Evolutionary conservation across 129 eudicot species (phyloP).

Genomic region (Flaveria robusta): DNA sequence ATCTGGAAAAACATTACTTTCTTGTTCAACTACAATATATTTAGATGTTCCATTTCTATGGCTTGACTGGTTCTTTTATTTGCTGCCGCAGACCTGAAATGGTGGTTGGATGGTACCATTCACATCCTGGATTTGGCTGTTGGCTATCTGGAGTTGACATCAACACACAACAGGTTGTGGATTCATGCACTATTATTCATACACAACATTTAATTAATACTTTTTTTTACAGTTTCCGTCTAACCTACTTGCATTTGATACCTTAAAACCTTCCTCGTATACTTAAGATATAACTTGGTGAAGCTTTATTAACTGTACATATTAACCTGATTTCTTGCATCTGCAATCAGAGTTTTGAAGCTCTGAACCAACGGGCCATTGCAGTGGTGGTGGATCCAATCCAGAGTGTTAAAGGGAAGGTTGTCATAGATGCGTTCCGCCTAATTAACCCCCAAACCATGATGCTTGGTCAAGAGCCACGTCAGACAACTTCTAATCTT

Average conservation of each 20-base stretch:
- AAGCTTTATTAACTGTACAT: neutral
- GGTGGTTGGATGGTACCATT: constrained; percentile 97
- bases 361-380: constrained; percentile 85
- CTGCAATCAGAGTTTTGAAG: constrained; percentile 78
- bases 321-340: neutral
- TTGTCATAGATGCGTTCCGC: constrained; percentile 87
- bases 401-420: constrained; percentile 94
- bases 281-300: neutral
- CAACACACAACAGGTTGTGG: constrained; percentile 79
- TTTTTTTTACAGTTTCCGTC: neutral
- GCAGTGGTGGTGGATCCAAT: constrained; percentile 97
- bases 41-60: neutral
- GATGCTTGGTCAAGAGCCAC: constrained; percentile 98
- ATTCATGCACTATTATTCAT: constrained; percentile 6
- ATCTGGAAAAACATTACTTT: neutral
- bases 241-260: neutral
- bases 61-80: neutral
- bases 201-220: neutral
- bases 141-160: constrained; percentile 97
- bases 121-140: constrained; percentile 95
- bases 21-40: neutral
- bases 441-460: constrained; percentile 89
- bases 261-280: neutral
- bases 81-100: constrained; percentile 70
- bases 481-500: constrained; percentile 89